Evolutionary conservation across 176 grass and related monocot species (phyloP).

Genomic region (Carex littledalei): DNA sequence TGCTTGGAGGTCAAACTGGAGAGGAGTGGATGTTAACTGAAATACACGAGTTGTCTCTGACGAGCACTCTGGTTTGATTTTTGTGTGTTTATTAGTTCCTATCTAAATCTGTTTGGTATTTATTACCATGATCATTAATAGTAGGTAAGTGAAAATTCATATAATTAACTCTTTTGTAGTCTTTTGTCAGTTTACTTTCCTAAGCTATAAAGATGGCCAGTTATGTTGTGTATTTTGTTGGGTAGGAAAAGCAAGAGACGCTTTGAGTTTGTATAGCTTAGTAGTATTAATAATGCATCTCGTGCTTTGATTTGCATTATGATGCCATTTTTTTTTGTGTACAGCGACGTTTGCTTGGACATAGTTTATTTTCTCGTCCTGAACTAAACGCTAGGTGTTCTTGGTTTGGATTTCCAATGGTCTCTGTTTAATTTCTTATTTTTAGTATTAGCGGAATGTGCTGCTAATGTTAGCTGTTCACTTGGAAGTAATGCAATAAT

Average conservation of each 20-base stretch:
- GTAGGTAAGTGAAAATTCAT: slow-evolving; percentile 16
- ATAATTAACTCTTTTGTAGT: slow-evolving; percentile 8
- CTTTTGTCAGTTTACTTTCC: slow-evolving; percentile 7
- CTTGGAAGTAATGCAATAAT: not conserved
- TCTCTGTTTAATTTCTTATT: not conserved
- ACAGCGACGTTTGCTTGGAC: not conserved
- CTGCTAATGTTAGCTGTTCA: not conserved
- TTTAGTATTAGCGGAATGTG: not conserved
- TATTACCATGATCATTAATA: slow-evolving; percentile 18
- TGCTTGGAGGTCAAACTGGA: slow-evolving; percentile 94
- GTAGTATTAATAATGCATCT: slow-evolving; percentile 23
- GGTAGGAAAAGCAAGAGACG: slow-evolving; percentile 16
- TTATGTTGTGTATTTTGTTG: slow-evolving; percentile 21
- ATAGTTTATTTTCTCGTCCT: not conserved
- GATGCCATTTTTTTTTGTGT: not conserved
- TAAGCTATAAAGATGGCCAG: slow-evolving; percentile 13
- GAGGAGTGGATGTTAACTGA: slow-evolving; percentile 90
- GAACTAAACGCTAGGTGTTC: not conserved
- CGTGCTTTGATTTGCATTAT: slow-evolving; percentile 7
- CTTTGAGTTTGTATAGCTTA: slow-evolving; percentile 23
- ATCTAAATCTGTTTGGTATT: slow-evolving; percentile 18
- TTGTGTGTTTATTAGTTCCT: slow-evolving; percentile 14
- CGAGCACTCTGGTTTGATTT: slow-evolving; percentile 46
- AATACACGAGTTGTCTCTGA: slow-evolving; percentile 69
- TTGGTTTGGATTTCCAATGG: not conserved